These are phyloP conservation scores for Erodium texanum DNA, from an alignment of 441 rosid species.

Conservation along the genomic window DNA sequence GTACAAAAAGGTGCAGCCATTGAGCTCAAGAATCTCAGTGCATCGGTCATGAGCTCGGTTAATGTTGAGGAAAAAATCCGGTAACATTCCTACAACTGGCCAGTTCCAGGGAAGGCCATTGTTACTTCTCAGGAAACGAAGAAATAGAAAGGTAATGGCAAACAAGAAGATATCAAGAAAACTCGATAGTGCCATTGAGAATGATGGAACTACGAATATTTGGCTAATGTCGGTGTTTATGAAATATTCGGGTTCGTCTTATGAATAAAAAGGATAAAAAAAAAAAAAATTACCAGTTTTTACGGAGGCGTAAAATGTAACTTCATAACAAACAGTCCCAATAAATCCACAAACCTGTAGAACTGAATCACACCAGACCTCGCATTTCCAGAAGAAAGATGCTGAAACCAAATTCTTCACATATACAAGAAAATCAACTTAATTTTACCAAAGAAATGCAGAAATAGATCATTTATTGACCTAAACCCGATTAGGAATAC, in stretches of 20 bases:
- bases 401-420: background rate
- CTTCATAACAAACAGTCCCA: background rate
- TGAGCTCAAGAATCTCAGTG: slow-evolving; percentile 22
- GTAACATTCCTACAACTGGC: slow-evolving; percentile 45
- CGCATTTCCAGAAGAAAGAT: background rate
- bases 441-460: background rate
- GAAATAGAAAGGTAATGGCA: background rate
- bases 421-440: background rate
- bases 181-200: background rate
- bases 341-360: slow-evolving; percentile 4
- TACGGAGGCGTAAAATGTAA: slow-evolving; percentile 1
- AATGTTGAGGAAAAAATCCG: slow-evolving; percentile 21
- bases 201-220: background rate
- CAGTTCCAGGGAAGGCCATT: slow-evolving; percentile 20
- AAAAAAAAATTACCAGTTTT: background rate
- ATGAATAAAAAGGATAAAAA: too few species aligned
- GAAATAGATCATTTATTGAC: background rate
- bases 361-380: slow-evolving; percentile 3
- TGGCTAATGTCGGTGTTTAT: background rate
- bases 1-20: slow-evolving; percentile 20
- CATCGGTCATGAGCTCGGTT: slow-evolving; percentile 25
- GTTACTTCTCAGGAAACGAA: background rate
- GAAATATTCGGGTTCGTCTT: background rate
- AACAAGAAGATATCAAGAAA: slow-evolving; percentile 3
- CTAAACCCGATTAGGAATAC: too few species aligned